Conservation (phyloP, 176 grass and related monocot genomes). For the Cocos nucifera region DNA sequence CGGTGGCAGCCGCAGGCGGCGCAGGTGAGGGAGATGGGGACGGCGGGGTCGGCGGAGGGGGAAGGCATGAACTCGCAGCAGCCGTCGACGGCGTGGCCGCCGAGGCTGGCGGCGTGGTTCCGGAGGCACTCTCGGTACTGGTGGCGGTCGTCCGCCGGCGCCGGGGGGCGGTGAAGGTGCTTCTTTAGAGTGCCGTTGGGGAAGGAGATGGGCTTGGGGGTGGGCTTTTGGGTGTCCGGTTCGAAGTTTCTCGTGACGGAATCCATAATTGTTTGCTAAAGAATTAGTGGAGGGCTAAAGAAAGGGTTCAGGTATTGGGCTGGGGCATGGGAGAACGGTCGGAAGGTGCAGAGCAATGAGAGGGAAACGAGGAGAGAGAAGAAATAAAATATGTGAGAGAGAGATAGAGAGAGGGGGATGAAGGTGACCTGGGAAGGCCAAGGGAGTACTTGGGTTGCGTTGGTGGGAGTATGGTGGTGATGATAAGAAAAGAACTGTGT, state of each 20-base stretch:
- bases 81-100: slow-evolving; percentile 77
- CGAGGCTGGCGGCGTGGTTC: slow-evolving; percentile 89
- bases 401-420: too few relatives aligned
- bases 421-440: too few relatives aligned
- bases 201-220: slow-evolving; percentile 32
- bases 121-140: slow-evolving; percentile 84
- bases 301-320: background rate
- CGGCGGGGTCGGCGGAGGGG: slow-evolving; percentile 29
- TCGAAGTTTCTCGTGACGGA: slow-evolving; percentile 20
- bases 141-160: slow-evolving; percentile 1
- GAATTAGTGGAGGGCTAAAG: too few relatives aligned
- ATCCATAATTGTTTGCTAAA: too few relatives aligned
- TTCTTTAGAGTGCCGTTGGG: slow-evolving; percentile 75
- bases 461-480: too few relatives aligned
- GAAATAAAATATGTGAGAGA: too few relatives aligned
- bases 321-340: too few relatives aligned
- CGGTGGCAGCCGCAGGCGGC: slow-evolving; percentile 94
- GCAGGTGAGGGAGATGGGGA: slow-evolving; percentile 60
- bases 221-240: slow-evolving; percentile 12
- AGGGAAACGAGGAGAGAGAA: too few relatives aligned
- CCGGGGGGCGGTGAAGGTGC: slow-evolving; percentile 19
- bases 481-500: too few relatives aligned
- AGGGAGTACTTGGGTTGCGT: too few relatives aligned
- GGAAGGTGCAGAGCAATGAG: too few relatives aligned
- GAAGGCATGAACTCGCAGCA: slow-evolving; percentile 93